Evolutionary conservation across 306 rosid species (phyloP).

Genomic region (Rubus parviflorus): DNA sequence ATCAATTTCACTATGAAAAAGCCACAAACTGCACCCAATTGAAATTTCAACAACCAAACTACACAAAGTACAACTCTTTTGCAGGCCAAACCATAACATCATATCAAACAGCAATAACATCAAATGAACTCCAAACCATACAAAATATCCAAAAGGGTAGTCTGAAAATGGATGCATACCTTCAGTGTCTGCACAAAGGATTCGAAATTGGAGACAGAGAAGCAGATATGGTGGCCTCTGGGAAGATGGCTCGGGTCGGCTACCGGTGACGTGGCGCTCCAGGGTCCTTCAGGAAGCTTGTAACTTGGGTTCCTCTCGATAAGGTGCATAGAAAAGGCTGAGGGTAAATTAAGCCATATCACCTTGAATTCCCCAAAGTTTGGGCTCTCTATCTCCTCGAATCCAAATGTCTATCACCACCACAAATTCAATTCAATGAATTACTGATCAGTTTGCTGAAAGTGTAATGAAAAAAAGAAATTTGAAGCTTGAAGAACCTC

Average conservation of each 20-base stretch:
- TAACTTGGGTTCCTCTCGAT: conserved; percentile 60
- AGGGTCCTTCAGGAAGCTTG: conserved; percentile 83
- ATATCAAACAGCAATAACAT: neutral
- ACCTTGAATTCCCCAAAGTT: conserved; percentile 64
- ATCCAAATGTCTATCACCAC: conserved; percentile 60
- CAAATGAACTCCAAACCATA: neutral
- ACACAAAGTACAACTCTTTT: neutral
- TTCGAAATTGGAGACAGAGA: conserved; percentile 68
- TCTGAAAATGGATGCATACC: conserved; percentile 30
- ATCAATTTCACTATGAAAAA: neutral
- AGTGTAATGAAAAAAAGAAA: too few species aligned
- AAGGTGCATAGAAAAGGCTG: conserved; percentile 54
- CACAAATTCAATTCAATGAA: neutral
- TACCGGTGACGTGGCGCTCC: conserved; percentile 61
- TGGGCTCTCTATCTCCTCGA: conserved; percentile 68
- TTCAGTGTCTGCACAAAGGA: conserved; percentile 55
- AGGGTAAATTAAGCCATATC: conserved; percentile 59
- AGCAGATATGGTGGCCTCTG: conserved; percentile 84
- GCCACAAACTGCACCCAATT: neutral
- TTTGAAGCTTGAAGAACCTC: conserved; percentile 31
- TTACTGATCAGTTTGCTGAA: neutral
- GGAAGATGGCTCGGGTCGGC: conserved; percentile 73
- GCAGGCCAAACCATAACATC: neutral
- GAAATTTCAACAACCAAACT: neutral
- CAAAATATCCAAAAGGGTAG: neutral